These are phyloP conservation scores for Diplotaxis tenuifolia DNA, from an alignment of 345 rosid genomes.

Conservation along the genomic window DNA sequence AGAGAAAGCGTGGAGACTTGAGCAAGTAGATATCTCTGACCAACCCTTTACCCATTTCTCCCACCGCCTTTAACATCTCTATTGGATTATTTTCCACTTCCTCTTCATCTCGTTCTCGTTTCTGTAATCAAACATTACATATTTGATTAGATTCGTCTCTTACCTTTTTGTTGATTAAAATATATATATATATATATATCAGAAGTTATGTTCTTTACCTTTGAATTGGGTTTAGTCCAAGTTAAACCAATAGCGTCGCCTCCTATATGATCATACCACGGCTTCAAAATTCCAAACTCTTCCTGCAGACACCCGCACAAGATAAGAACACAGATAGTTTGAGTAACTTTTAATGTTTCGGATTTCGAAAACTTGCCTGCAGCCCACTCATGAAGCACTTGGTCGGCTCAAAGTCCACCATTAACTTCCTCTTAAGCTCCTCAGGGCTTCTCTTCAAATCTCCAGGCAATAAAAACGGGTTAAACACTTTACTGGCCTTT, in stretches of 20 bases:
- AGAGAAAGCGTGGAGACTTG: conserved; percentile 51
- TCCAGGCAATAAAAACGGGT: conserved; percentile 52
- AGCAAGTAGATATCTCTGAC: conserved; percentile 65
- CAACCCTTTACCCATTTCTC: conserved; percentile 83
- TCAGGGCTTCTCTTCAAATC: conserved; percentile 57
- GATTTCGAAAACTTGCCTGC: conserved; percentile 49
- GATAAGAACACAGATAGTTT: neutral
- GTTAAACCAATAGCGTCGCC: conserved; percentile 86
- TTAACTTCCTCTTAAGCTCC: conserved; percentile 53
- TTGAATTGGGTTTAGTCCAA: conserved; percentile 56
- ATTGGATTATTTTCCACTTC: conserved; percentile 44
- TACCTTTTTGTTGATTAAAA: neutral
- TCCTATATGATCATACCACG: conserved; percentile 86
- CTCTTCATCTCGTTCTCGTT: conserved; percentile 58
- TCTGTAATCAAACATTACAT: conserved; percentile 46
- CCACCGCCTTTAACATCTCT: conserved; percentile 52
- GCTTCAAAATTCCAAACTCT: conserved; percentile 55
- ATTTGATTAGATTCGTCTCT: neutral
- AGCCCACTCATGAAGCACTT: conserved; percentile 61
- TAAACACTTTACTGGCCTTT: conserved; percentile 59
- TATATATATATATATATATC: too few species aligned
- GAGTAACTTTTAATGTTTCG: neutral
- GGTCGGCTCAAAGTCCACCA: conserved; percentile 78
- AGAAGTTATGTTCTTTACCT: conserved; percentile 46
- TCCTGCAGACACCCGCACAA: conserved; percentile 43